Percentiles rank a stretch among this genome's conserved stretches.
Conservation (phyloP, 2,329 filamentous ascomycete genomes). For the Botryotinia calthae region DNA sequence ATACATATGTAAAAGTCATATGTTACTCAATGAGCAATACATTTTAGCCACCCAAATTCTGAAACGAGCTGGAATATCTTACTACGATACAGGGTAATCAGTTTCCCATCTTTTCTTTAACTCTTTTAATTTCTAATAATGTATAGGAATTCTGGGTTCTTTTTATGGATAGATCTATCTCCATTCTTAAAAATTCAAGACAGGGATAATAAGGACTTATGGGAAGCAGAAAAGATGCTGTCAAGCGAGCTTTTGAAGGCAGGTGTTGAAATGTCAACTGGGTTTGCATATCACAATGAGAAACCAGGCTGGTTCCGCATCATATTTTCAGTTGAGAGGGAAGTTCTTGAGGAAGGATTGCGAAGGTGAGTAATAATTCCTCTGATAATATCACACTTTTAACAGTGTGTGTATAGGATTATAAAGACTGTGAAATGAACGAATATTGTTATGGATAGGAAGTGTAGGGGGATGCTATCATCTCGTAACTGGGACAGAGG, state of each 20-base stretch:
- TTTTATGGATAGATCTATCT: constrained; percentile 53
- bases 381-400: too few species aligned
- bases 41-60: constrained; percentile 35
- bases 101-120: not conserved
- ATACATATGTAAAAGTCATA: not conserved
- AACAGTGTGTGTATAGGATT: too few species aligned
- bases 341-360: constrained; percentile 19
- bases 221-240: constrained; percentile 20
- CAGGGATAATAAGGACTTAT: constrained; percentile 33
- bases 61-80: constrained; percentile 28
- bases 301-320: constrained; percentile 52
- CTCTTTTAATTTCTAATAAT: not conserved
- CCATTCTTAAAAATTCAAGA: constrained; percentile 45
- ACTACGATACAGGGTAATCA: constrained; percentile 36
- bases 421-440: too few species aligned
- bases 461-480: too few species aligned
- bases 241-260: constrained; percentile 42
- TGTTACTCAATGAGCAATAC: constrained; percentile 34
- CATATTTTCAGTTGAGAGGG: constrained; percentile 42
- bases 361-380: constrained; percentile 18
- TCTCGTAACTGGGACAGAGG: too few species aligned
- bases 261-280: constrained; percentile 51
- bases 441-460: too few species aligned
- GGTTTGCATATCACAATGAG: constrained; percentile 46
- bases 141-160: constrained; percentile 52